Conservation (phyloP, 2,329 filamentous ascomycete genomes). For the Aspergillus tanneri region DNA sequence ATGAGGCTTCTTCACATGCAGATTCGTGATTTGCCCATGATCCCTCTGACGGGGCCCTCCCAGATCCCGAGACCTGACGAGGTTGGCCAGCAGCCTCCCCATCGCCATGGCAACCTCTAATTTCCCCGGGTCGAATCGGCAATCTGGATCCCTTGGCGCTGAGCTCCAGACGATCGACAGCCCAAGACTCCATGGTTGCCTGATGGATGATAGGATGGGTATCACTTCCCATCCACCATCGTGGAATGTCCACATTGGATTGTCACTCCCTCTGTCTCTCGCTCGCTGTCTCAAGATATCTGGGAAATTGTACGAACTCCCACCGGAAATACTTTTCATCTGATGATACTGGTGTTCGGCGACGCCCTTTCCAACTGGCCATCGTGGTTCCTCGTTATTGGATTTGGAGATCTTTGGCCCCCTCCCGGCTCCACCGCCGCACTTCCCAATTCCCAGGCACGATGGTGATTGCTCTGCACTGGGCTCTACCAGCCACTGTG, state of each 20-base stretch:
- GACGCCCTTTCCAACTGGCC: not conserved
- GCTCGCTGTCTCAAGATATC: too few relatives aligned
- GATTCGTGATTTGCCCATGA: not conserved
- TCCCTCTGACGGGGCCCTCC: too few relatives aligned
- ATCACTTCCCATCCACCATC: too few relatives aligned
- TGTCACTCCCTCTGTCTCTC: too few relatives aligned
- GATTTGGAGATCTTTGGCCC: constrained; percentile 5
- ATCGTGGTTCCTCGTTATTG: constrained; percentile 19
- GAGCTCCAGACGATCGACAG: constrained; percentile 19
- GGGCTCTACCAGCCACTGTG: not conserved
- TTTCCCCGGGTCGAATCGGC: constrained; percentile 19
- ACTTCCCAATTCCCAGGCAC: constrained; percentile 6
- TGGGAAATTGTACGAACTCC: too few relatives aligned
- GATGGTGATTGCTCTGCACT: not conserved
- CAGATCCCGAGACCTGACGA: constrained; percentile 11
- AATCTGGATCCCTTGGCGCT: constrained; percentile 17
- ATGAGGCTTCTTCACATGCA: constrained; percentile 8
- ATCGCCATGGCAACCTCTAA: constrained; percentile 24
- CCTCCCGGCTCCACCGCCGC: constrained; percentile 5
- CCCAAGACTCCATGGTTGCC: too few relatives aligned
- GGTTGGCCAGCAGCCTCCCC: constrained; percentile 13
- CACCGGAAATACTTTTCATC: too few relatives aligned
- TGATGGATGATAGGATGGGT: too few relatives aligned
- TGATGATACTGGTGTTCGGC: too few relatives aligned
- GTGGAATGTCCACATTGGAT: too few relatives aligned